These are phyloP conservation scores for Globisporangium viniferum DNA, from an alignment of 352 stramenopile genomes.

Conservation along the genomic window DNA sequence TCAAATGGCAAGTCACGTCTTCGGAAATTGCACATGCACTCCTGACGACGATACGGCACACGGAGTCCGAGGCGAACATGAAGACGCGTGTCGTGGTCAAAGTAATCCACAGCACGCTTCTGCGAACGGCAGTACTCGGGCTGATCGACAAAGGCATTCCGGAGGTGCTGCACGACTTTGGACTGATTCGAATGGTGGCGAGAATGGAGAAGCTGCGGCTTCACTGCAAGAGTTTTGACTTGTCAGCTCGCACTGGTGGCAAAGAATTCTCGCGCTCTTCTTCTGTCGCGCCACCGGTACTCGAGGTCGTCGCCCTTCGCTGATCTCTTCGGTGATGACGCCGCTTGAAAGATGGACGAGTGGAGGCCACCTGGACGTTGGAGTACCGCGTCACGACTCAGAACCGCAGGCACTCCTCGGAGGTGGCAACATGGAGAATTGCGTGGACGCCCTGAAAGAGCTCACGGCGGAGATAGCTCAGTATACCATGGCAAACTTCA, in stretches of 20 bases:
- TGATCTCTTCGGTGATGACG: background rate
- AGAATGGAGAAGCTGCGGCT: constrained; percentile 15
- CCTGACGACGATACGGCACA: constrained; percentile 18
- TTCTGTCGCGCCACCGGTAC: background rate
- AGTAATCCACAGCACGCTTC: constrained; percentile 21
- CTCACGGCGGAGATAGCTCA: background rate
- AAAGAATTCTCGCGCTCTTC: background rate
- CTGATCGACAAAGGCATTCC: constrained; percentile 31
- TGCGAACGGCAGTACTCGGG: constrained; percentile 24
- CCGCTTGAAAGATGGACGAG: background rate
- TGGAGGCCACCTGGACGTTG: background rate
- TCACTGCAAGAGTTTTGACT: background rate
- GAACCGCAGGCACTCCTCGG: background rate
- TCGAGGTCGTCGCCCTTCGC: background rate
- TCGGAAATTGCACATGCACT: constrained; percentile 16
- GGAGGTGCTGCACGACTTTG: constrained; percentile 22
- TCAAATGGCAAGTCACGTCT: constrained; percentile 12
- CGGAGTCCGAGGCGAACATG: constrained; percentile 21
- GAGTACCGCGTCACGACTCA: background rate
- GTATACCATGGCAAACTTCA: constrained; percentile 14
- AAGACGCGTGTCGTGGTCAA: constrained; percentile 23
- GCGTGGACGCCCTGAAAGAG: background rate
- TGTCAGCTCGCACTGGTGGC: background rate
- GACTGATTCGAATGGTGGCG: constrained; percentile 17
- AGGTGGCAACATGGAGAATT: background rate